Base-by-base conservation (phyloP, 257 asterid species). In the Avicennia marina region DNA sequence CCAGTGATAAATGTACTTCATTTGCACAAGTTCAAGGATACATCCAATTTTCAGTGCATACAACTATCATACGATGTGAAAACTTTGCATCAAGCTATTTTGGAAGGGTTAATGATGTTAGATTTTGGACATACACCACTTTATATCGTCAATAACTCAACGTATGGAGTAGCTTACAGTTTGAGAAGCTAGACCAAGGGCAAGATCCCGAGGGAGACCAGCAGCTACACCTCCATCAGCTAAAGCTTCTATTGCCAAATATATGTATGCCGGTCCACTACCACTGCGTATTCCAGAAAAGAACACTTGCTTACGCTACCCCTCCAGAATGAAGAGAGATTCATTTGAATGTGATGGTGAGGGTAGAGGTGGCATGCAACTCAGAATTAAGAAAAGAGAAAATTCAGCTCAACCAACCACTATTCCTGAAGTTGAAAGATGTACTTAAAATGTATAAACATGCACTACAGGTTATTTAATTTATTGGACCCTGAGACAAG, bases 141-240 rank as follows among this genome's bases (percentile, higher is more conserved):
- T n/a, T n/a, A n/a, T n/a, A n/a, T n/a, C n/a, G n/a, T n/a, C n/a
- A n/a, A n/a, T n/a, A n/a, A n/a, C n/a, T n/a, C n/a, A n/a, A n/a
- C n/a, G 10, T 24, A 19, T 46, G 27, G 15, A 51, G 12, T 11
- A 49, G 68, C 93, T 66, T 77, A 93, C 97, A 20, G 95, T 93
- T 78, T 93, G 95, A 73, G 98, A 85, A 75, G 98, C 98, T 21
- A 91, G 62, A 60, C 89, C 95, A 22, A 80, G 80, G 2, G 97
- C 87, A 19, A 89, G 94, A 11, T 91, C 98, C 53, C 98, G 84
- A 44, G 97, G 97, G 55, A 91, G 75, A 53, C 97, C 96, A 36
- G 98, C 95, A 42, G 95, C 97, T 15, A 93, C 98, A 13, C 98
- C 97, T 66, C 96, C 98, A 67, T 93, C 97, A n/a, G 98, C 98